A percentile compares a stretch with the other conserved stretches of the same genome.
phyloP scores from a whole-genome alignment of 495 filamentous ascomycete genomes.

The Aspergillus mulundensis region DNA sequence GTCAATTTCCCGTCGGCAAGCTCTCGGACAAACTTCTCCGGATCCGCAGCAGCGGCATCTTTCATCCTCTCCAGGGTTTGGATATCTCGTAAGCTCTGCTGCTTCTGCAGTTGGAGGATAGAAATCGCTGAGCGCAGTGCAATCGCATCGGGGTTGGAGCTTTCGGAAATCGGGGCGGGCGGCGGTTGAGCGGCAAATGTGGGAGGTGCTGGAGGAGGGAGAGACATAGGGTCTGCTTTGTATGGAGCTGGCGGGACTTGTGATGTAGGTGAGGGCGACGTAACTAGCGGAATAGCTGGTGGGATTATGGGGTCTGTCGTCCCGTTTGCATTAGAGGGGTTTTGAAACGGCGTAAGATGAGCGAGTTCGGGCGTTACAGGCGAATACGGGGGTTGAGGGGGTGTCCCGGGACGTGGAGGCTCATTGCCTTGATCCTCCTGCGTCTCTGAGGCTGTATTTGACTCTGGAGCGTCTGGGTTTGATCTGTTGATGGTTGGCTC shows the following conservation, averaged over 20 bases:
- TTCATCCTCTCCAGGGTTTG: conserved; percentile 59
- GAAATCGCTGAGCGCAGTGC: conserved; percentile 76
- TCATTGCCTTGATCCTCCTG: conserved; percentile 10
- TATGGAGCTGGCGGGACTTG: conserved; percentile 9
- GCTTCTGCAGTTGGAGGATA: conserved; percentile 77
- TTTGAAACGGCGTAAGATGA: conserved; percentile 33
- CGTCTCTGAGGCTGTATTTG: conserved; percentile 9
- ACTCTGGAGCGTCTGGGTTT: neutral
- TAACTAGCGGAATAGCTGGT: conserved; percentile 34
- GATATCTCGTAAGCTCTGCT: conserved; percentile 69
- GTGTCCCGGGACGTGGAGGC: conserved; percentile 34
- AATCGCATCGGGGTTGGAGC: conserved; percentile 77
- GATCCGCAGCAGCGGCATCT: conserved; percentile 59
- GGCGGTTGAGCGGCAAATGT: conserved; percentile 46
- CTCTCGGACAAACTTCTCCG: conserved; percentile 62
- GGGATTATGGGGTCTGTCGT: conserved; percentile 33
- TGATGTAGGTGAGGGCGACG: conserved; percentile 31
- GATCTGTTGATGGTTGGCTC: neutral
- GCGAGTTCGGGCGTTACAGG: conserved; percentile 45
- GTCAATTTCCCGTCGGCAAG: conserved; percentile 52
- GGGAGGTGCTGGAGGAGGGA: conserved; percentile 15
- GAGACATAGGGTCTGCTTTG: neutral
- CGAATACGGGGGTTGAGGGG: conserved; percentile 45
- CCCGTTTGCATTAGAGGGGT: conserved; percentile 15
- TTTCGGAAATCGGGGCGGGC: conserved; percentile 66